Conservation (phyloP, 2,329 filamentous ascomycete genomes). For the Fusarium sp. region DNA sequence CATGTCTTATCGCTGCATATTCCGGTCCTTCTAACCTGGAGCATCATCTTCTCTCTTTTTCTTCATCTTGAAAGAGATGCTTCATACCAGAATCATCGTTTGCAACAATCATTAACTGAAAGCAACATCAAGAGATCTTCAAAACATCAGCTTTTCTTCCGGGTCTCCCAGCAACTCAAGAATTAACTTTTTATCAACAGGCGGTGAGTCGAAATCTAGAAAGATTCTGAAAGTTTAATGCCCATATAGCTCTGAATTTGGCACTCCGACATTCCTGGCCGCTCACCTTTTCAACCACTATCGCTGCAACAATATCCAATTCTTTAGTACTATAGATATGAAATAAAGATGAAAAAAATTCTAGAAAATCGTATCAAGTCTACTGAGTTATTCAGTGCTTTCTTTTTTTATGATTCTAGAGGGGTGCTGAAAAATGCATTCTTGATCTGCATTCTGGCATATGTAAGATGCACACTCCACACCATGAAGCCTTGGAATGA, state of each 20-base stretch:
- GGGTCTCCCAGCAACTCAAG: conserved; percentile 34
- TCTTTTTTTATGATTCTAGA: neutral
- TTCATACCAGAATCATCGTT: neutral
- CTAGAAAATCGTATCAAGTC: neutral
- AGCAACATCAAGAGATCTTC: conserved; percentile 11
- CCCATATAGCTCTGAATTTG: conserved; percentile 16
- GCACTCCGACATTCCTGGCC: conserved; percentile 26
- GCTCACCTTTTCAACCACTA: neutral
- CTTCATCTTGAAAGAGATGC: neutral
- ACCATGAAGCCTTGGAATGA: conserved; percentile 35
- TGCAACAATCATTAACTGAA: conserved; percentile 5
- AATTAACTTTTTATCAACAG: conserved; percentile 31
- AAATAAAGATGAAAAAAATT: neutral
- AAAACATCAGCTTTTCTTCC: conserved; percentile 23
- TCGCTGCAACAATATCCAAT: neutral
- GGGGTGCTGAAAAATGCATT: conserved; percentile 31
- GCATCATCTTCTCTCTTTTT: neutral
- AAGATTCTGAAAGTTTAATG: conserved; percentile 34
- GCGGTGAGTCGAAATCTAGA: conserved; percentile 28
- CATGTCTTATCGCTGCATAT: neutral
- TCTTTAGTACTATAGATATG: neutral
- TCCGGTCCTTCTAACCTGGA: neutral
- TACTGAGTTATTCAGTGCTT: neutral
- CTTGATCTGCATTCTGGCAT: conserved; percentile 27
- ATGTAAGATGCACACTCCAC: conserved; percentile 37